Conservation (phyloP, 169 alveolate species). For the Plasmodium chabaudi region DNA sequence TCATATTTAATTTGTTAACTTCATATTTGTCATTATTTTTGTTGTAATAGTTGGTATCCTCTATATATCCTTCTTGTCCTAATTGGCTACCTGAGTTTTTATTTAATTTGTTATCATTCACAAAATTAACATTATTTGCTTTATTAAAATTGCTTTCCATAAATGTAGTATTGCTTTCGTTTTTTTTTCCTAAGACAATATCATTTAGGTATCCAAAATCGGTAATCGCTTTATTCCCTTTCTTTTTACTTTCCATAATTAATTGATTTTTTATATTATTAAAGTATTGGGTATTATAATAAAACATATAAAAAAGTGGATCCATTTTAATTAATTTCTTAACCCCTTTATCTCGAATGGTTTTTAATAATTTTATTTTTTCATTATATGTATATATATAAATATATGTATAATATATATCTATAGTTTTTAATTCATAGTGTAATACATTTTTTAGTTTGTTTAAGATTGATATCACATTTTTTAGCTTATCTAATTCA, state of each 20-base stretch:
- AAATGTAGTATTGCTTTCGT: neutral
- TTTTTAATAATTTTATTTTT: conserved; percentile 36
- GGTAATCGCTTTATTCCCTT: neutral
- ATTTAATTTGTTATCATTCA: neutral
- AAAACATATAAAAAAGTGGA: conserved; percentile 61
- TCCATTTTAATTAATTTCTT: conserved; percentile 39
- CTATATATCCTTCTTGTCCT: neutral
- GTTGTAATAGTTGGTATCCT: neutral
- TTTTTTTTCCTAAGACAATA: neutral
- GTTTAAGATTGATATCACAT: conserved; percentile 10
- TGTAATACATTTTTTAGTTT: conserved; percentile 11
- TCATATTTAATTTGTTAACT: neutral
- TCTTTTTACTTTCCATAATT: neutral
- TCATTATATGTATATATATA: conserved; percentile 56
- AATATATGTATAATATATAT: conserved; percentile 65
- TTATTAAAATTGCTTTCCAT: neutral
- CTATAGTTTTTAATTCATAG: conserved; percentile 43
- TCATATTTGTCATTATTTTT: neutral
- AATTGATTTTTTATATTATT: conserved; percentile 23
- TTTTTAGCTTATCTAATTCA: conserved; percentile 39
- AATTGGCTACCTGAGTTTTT: neutral
- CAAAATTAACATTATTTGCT: neutral
- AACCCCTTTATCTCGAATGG: conserved; percentile 30
- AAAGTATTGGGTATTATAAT: conserved; percentile 21
- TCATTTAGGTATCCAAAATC: conserved; percentile 15